Base-by-base conservation (phyloP, 352 stramenopile genomes). In the Phytophthora vignae region DNA sequence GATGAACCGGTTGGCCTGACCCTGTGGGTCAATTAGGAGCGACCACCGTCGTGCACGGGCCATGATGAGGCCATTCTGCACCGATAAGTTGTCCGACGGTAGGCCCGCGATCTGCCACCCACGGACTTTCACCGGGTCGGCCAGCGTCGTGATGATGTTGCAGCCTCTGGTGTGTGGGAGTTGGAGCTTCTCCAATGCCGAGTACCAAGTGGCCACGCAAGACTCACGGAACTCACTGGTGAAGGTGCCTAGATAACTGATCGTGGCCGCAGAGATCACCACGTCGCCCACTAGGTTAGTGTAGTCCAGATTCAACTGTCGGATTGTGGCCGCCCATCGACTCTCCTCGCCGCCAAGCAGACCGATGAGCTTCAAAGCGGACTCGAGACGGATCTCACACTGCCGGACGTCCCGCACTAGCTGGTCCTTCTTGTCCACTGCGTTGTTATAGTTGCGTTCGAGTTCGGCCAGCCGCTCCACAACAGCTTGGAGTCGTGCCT, bases 21-120 rank as follows among this genome's bases (percentile, higher is more conserved):
- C 94, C 67, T 98, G 94, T 0, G 94, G 94, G 36, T 98, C 94
- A 60, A 98, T 98, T 0, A 98, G 67, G 8, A 98, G 77, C 14
- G 94, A 89, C 90, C 96, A 98, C 4, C 94, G 87, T 6, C 94
- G 81, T 60, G 90, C 93, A 21, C 90, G 82, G 2, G 90, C 88
- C 81, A 98, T 98, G 69, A 98, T 97, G 44, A 98, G 95, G 3
- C 93, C 94, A 67, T 98, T 98, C 60, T 98, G 93, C 4, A 98
- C 88, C 0, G 91, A 98, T 48, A 98, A 70, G 27, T 89, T 95
- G 67, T 98, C 94, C 5, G 89, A 90, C 10, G 94, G 94, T 3
- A 98, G 74, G 0, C 94, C 94, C n/a, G 90, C 90, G 56, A 98
- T 97, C 33, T 97, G 89, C 94, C 94, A 98, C 4, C 82, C 79